Conservation (phyloP, 148 eudicot genomes). For the Vaccinium darrowii region DNA sequence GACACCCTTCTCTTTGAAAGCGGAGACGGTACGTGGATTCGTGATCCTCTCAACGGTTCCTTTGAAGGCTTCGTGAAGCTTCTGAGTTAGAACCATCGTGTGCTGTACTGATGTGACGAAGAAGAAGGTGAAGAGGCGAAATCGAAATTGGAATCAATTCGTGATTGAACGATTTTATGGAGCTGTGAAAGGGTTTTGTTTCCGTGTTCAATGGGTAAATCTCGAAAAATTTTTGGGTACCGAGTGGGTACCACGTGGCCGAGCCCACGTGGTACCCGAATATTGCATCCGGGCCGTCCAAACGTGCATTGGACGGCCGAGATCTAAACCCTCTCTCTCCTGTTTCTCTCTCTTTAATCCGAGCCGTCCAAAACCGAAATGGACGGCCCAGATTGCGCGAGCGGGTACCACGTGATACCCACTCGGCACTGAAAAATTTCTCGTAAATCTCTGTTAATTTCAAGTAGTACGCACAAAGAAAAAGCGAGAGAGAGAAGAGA, state of each 20-base stretch:
- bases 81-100: constrained; percentile 69
- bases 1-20: constrained; percentile 97
- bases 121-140: not conserved
- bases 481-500: not conserved
- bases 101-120: not conserved
- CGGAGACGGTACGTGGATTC: constrained; percentile 82
- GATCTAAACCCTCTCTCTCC: no score
- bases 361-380: no score
- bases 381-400: no score
- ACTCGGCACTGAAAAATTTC: no score
- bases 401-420: no score
- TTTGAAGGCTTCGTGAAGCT: constrained; percentile 83
- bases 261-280: no score
- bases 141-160: not conserved
- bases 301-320: no score
- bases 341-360: no score
- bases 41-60: constrained; percentile 89
- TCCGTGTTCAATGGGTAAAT: not conserved
- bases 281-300: no score
- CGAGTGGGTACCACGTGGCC: no score
- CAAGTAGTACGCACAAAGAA: not conserved
- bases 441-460: not conserved
- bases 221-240: no score
- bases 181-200: not conserved
- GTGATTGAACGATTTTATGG: not conserved